Conservation (phyloP, 371 early-diverging fungal genomes). For the Saksenaea oblongispora region DNA sequence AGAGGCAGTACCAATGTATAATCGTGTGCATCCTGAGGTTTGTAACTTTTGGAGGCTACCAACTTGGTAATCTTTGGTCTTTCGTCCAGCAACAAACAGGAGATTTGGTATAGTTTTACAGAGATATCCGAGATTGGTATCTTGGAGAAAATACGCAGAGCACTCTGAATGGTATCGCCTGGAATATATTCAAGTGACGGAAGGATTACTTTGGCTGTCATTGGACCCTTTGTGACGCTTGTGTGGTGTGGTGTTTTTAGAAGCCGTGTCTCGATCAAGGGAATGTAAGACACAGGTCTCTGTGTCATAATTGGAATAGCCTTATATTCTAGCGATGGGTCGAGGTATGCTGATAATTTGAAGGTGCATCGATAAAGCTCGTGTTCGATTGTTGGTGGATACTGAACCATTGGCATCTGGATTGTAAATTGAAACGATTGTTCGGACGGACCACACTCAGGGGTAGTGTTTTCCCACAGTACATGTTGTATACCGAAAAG, state of each 20-base stretch:
- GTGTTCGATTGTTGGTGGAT: constrained; percentile 36
- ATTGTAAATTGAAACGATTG: constrained; percentile 37
- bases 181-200: constrained; percentile 31
- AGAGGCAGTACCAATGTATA: constrained; percentile 16
- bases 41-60: background rate
- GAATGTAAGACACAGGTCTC: constrained; percentile 25
- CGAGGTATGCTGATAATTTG: constrained; percentile 28
- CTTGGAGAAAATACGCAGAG: background rate
- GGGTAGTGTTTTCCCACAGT: constrained; percentile 31
- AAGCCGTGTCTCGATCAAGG: constrained; percentile 38
- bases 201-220: constrained; percentile 14
- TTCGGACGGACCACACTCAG: constrained; percentile 12
- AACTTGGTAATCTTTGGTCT: background rate
- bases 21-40: constrained; percentile 3
- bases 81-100: constrained; percentile 14
- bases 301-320: constrained; percentile 1
- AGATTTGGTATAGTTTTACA: constrained; percentile 3
- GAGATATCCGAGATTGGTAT: background rate
- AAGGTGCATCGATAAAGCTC: constrained; percentile 33
- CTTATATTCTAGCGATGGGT: constrained; percentile 12
- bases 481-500: constrained; percentile 38
- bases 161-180: constrained; percentile 28
- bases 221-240: constrained; percentile 1
- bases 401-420: constrained; percentile 44
- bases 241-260: constrained; percentile 24